phyloP scores from a whole-genome alignment of 805 yeast genomes.

The Isabelozyma gotoi region DNA sequence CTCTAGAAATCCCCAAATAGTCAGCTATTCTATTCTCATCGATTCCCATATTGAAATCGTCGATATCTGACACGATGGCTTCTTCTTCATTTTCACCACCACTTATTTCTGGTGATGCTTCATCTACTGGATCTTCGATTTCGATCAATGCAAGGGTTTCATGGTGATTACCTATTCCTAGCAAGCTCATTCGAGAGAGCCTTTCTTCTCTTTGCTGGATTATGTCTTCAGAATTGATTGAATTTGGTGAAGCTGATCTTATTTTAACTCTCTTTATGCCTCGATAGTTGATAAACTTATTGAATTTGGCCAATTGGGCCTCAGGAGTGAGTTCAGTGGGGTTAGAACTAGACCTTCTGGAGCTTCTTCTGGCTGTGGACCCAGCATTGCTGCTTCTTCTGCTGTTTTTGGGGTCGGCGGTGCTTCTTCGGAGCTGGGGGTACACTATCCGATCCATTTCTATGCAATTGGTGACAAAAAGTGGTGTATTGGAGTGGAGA shows the following conservation, averaged over 20 bases:
- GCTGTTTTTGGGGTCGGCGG: not conserved
- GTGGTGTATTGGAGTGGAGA: not conserved
- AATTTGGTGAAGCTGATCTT: not conserved
- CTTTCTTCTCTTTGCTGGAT: not conserved
- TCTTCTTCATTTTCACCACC: constrained; percentile 18
- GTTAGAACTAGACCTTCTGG: too few relatives aligned
- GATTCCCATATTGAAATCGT: constrained; percentile 17
- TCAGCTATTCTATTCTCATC: constrained; percentile 14
- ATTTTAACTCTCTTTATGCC: not conserved
- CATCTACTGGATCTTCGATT: not conserved
- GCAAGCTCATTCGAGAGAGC: not conserved
- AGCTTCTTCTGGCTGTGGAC: too few relatives aligned
- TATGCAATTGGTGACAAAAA: too few relatives aligned
- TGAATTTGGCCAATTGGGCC: not conserved
- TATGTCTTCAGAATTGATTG: not conserved
- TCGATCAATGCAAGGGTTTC: not conserved
- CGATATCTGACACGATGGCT: constrained; percentile 29
- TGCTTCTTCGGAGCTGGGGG: not conserved
- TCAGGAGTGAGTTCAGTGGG: not conserved
- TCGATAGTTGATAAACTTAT: constrained; percentile 1
- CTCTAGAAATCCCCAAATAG: constrained; percentile 13
- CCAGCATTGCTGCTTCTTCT: too few relatives aligned
- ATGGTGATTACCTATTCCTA: not conserved
- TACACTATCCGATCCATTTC: not conserved
- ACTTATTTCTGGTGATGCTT: too few relatives aligned